Conservation (phyloP, 495 filamentous ascomycete species). For the Tetracladium marchalianum region DNA sequence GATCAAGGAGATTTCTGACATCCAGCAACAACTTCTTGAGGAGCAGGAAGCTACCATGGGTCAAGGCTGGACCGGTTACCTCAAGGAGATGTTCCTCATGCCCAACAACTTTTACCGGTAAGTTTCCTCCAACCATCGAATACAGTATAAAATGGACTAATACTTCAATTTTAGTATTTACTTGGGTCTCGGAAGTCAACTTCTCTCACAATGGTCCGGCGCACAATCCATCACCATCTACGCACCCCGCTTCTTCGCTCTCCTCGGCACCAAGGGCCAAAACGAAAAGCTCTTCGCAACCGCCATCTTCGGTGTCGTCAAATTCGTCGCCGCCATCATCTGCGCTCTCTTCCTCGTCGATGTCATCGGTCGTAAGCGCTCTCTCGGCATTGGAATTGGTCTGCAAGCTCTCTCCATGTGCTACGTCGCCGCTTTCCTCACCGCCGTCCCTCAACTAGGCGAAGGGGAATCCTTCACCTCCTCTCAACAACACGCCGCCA, state of each 20-base stretch:
- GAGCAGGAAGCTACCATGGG: constrained; percentile 50
- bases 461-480: constrained; percentile 25
- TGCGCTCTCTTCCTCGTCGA: constrained; percentile 69
- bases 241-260: constrained; percentile 53
- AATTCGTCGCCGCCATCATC: constrained; percentile 50
- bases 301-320: constrained; percentile 61
- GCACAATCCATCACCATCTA: constrained; percentile 59
- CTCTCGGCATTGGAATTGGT: constrained; percentile 52
- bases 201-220: constrained; percentile 62
- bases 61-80: constrained; percentile 37
- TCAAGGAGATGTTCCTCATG: constrained; percentile 51
- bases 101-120: constrained; percentile 47
- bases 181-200: constrained; percentile 24
- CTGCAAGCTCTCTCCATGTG: constrained; percentile 55
- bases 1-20: constrained; percentile 36
- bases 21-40: constrained; percentile 35
- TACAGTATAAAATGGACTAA: too few species aligned
- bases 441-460: constrained; percentile 32
- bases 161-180: constrained; percentile 26
- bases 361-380: constrained; percentile 60
- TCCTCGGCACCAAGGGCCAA: constrained; percentile 52
- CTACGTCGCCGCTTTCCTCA: constrained; percentile 58
- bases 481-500: constrained; percentile 2
- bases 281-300: constrained; percentile 56
- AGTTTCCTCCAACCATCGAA: too few species aligned